phyloP scores from a whole-genome alignment of 495 filamentous ascomycete species.

The Glarea lozoyensis region DNA sequence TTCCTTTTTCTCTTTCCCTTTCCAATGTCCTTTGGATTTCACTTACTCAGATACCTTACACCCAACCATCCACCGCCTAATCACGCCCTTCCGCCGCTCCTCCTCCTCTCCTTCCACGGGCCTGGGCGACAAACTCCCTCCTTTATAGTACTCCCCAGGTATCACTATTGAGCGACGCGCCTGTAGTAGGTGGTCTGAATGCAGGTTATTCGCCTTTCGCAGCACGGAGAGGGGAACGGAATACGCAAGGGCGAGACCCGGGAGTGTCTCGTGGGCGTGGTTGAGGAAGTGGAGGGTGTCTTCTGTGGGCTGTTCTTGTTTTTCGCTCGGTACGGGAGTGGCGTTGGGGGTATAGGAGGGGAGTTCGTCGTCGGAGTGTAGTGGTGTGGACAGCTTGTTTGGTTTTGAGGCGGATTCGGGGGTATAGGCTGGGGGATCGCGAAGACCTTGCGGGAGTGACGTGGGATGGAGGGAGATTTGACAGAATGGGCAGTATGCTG shows the following conservation, averaged over 20 bases:
- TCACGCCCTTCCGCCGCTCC: slow-evolving; percentile 51
- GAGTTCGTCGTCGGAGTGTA: no score
- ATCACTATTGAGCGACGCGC: slow-evolving; percentile 59
- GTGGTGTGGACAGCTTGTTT: slow-evolving; percentile 18
- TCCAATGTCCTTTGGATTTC: background rate
- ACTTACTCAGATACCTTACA: slow-evolving; percentile 59
- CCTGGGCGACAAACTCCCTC: slow-evolving; percentile 51
- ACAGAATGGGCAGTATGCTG: slow-evolving; percentile 58
- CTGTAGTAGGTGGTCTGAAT: slow-evolving; percentile 53
- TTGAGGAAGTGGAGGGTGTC: slow-evolving; percentile 63
- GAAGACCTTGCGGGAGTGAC: slow-evolving; percentile 44
- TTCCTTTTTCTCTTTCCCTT: background rate
- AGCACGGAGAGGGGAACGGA: slow-evolving; percentile 47
- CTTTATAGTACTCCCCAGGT: slow-evolving; percentile 55
- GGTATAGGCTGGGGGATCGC: slow-evolving; percentile 50
- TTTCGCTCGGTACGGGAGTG: slow-evolving; percentile 21
- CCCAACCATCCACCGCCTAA: slow-evolving; percentile 62
- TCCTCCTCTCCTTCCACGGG: slow-evolving; percentile 63
- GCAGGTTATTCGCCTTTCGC: slow-evolving; percentile 52
- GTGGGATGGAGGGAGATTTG: slow-evolving; percentile 42
- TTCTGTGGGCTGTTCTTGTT: slow-evolving; percentile 26
- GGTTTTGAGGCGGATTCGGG: slow-evolving; percentile 22
- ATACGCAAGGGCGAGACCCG: slow-evolving; percentile 60
- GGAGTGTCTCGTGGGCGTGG: slow-evolving; percentile 49
- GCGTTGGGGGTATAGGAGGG: slow-evolving; percentile 31